Conservation (phyloP, 169 alveolate genomes). For the Plasmodium malariae region DNA sequence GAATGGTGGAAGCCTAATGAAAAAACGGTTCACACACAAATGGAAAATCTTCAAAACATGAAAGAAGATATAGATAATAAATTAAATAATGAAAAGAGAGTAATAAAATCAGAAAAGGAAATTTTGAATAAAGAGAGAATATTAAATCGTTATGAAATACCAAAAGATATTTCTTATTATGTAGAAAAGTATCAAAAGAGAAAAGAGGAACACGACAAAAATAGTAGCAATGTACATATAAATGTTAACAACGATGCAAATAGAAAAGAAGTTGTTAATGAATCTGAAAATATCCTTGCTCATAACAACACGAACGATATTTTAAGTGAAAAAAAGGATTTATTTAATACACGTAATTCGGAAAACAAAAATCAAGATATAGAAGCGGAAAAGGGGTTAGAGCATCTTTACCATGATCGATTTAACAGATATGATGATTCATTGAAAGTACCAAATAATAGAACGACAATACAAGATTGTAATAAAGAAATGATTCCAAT, state of each 20-base stretch:
- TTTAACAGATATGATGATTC: background rate
- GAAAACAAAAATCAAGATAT: background rate
- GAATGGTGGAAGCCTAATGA: slow-evolving; percentile 66
- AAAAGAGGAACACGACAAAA: background rate
- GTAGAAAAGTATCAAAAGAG: slow-evolving; percentile 51
- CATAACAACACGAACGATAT: background rate
- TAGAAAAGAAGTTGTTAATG: background rate
- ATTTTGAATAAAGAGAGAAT: slow-evolving; percentile 25
- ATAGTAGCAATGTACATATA: background rate
- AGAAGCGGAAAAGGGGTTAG: background rate
- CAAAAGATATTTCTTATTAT: slow-evolving; percentile 71
- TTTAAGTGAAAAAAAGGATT: background rate
- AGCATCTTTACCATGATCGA: background rate
- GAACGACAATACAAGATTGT: background rate
- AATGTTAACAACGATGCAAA: background rate
- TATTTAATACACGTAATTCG: background rate
- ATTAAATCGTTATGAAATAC: slow-evolving; percentile 64
- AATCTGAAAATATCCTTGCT: background rate
- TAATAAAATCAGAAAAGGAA: background rate
- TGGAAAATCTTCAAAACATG: background rate
- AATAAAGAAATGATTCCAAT: background rate
- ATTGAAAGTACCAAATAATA: background rate
- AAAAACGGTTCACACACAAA: background rate
- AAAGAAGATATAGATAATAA: background rate
- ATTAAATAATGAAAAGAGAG: background rate